Evolutionary conservation across 352 stramenopile genomes (phyloP).

Genomic region (Pythium sukuiense): DNA sequence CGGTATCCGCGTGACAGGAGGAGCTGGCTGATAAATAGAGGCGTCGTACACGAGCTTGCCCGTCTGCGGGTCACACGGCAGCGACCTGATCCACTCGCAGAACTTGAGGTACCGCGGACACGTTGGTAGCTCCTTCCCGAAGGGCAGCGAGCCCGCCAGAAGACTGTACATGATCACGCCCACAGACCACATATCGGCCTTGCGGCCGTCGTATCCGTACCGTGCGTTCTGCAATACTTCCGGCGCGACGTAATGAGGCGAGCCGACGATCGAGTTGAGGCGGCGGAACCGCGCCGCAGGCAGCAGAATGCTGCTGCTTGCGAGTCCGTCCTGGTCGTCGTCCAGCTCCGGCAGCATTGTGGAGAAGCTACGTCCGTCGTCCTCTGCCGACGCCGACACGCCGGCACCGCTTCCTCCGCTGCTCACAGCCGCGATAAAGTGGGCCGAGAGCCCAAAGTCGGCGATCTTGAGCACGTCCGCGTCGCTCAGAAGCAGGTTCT

Average conservation of each 20-base stretch:
- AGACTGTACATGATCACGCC: slow-evolving; percentile 93
- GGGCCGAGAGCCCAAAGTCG: slow-evolving; percentile 93
- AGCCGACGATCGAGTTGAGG: slow-evolving; percentile 96
- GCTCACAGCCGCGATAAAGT: slow-evolving; percentile 86
- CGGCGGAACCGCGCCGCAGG: slow-evolving; percentile 65
- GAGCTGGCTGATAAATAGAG: slow-evolving; percentile 42
- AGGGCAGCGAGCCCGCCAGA: slow-evolving; percentile 92
- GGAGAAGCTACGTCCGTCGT: slow-evolving; percentile 11
- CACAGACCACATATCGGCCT: slow-evolving; percentile 93
- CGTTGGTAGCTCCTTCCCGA: slow-evolving; percentile 93
- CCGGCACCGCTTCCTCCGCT: slow-evolving; percentile 33
- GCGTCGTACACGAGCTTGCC: slow-evolving; percentile 65
- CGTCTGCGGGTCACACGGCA: slow-evolving; percentile 60
- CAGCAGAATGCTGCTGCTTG: slow-evolving; percentile 23
- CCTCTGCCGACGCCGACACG: slow-evolving; percentile 31
- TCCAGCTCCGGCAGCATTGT: slow-evolving; percentile 23
- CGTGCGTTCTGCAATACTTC: slow-evolving; percentile 92
- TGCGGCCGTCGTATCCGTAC: slow-evolving; percentile 90
- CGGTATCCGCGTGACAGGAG: slow-evolving; percentile 25
- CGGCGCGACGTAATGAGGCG: slow-evolving; percentile 96
- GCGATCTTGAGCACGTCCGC: slow-evolving; percentile 93
- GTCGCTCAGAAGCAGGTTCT: slow-evolving; percentile 95
- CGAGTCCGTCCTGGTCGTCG: slow-evolving; percentile 16
- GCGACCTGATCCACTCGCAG: slow-evolving; percentile 87
- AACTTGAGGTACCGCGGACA: slow-evolving; percentile 96